These are phyloP conservation scores for Sporodiniella umbellata DNA, from an alignment of 371 early-diverging fungal genomes.

Conservation along the genomic window DNA sequence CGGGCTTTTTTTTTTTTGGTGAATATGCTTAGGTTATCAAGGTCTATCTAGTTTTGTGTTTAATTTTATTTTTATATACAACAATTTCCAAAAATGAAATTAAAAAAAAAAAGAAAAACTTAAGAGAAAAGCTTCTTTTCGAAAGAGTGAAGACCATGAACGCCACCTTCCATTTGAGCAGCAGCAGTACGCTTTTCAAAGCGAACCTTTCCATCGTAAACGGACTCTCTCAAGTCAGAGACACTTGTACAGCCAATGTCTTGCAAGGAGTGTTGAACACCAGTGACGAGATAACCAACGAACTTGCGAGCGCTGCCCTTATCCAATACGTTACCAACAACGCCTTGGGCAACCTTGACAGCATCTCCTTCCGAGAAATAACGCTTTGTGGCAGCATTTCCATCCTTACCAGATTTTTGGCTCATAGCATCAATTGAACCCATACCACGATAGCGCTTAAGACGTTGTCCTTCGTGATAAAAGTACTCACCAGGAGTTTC, in stretches of 20 bases:
- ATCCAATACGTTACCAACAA: conserved; percentile 93
- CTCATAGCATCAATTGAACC: conserved; percentile 97
- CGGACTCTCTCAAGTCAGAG: conserved; percentile 61
- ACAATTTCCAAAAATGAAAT: background rate
- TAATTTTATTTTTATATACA: background rate
- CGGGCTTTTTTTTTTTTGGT: no score
- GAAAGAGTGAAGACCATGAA: conserved; percentile 88
- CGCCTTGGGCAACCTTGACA: conserved; percentile 98
- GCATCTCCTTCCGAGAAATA: conserved; percentile 94
- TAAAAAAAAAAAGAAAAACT: no score
- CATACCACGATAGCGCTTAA: conserved; percentile 98
- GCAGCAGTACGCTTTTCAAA: conserved; percentile 94
- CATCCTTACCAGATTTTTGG: conserved; percentile 61
- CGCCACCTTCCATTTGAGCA: conserved; percentile 96
- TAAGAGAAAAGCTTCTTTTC: conserved; percentile 80
- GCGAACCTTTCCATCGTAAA: conserved; percentile 71
- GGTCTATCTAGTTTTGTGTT: no score
- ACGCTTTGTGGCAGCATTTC: conserved; percentile 85
- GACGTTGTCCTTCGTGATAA: conserved; percentile 94
- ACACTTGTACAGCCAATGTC: conserved; percentile 86
- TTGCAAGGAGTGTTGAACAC: conserved; percentile 95
- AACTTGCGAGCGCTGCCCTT: conserved; percentile 95
- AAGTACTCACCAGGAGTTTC: conserved; percentile 98
- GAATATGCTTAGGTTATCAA: no score
- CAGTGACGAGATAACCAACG: conserved; percentile 84